Evolutionary conservation across 116 monocot species (phyloP), one percentile per base, ranked within the genome.

Genomic region (Cymodocea nodosa): DNA sequence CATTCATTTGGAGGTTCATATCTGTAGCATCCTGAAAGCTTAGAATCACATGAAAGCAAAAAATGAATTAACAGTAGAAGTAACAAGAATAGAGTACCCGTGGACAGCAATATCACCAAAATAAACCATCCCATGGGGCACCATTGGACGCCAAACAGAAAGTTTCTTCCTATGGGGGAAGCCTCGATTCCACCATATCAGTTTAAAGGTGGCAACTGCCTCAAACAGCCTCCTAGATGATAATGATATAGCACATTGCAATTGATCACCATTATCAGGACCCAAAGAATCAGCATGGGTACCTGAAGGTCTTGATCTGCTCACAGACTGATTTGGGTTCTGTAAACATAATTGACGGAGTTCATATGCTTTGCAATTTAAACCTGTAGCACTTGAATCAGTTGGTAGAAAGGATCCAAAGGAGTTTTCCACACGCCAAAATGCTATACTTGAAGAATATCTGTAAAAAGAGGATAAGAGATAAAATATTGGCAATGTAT

Each of bases 141-240:
- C 63, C 16, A 84, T 69, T 44, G 98, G 98, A 59, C 98, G 92
- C 98, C 98, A 99, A 56, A 99, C 81, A 23, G 98, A 99, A 53
- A 99, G 63, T 49, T 81, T 89, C 73, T 86, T 92, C 61, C 58
- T 30, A 36, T 70, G 56, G 51, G 73, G 58, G 15, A 79, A 62
- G 7, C 86, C 92, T 83, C 83, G 83, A 76, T 92, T 99, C 81
- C 84, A 99, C 98, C 98, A 99, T 37, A 99, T 73, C 57, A 92
- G 74, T 69, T 70, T 84, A 73, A 92, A 89, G 84, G 71, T 86
- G 68, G 89, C 84, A 35, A 92, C 78, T 49, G 76, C 77, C 69
- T 92, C 84, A 71, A 92, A 89, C 16, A 86, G 52, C 20, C 76
- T 78, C 60, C 84, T 74, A 68, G 89, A 81, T 36, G 77, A 74